Evolutionary conservation across 108 stramenopile species (phyloP), one percentile per base, ranked within the genome.

Genomic region (Ochromonas danica): DNA sequence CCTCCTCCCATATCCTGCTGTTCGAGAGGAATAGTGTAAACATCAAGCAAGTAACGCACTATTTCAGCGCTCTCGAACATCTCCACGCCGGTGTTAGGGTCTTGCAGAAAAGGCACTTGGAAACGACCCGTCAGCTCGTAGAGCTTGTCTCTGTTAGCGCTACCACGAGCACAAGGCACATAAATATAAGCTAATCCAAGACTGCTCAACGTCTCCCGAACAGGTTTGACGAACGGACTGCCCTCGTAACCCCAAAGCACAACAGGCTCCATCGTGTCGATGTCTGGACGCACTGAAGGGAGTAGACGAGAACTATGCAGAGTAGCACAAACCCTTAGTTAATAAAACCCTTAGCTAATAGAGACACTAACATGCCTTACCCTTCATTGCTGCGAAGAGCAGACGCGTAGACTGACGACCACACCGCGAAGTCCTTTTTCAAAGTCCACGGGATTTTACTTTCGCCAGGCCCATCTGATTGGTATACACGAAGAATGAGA

Each of bases 201-300:
- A 41, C n/a, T n/a, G 57, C 83, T 77, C 33, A 93, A 81, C 51
- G 86, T 90, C 72, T 93, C 94, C 61, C 90, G 87, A 0, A 93
- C 92, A 40, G 87, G 87, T 35, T 81, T 81, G 40, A 92, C 91
- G 85, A 94, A 93, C 1, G 92, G 94, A 36, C 87, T 87, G 62
- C 89, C 84, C 82, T 95, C 93, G 85, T 93, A 93, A 31, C 92
- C 93, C 90, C 91, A 93, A 28, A 94, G 62, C 62, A 90, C 89
- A 22, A 94, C 31, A 6, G 91, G 89, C 61, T 87, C 67, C 92
- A 92, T 93, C 0, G 79, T 40, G 57, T 79, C 84, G 80, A 92
- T 93, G 71, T 93, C 92, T n/a, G 88, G 81, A 41, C 91, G 83
- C 35, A 89, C 90, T 79, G 87, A 89, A 14, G 42, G 0, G 78